phyloP scores from a whole-genome alignment of 768 basidiomycete genomes.

The Termitomyces sp. region DNA sequence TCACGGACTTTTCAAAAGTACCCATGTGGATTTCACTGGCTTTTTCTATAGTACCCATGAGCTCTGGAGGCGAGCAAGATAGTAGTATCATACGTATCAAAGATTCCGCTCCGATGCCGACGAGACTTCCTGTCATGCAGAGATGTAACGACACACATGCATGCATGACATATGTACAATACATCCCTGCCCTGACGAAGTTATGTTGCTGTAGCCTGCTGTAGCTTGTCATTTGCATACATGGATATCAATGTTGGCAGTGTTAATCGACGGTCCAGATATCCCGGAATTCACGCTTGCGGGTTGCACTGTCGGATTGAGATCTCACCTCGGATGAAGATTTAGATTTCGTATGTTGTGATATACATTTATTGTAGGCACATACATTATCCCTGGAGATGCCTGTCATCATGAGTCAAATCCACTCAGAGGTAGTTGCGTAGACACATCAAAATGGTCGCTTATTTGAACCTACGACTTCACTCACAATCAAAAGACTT shows the following conservation, averaged over 20 bases:
- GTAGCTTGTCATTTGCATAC: background rate
- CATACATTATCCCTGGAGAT: background rate
- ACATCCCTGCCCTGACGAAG: background rate
- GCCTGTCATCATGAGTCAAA: background rate
- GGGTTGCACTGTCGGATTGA: background rate
- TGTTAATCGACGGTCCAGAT: background rate
- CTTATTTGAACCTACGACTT: background rate
- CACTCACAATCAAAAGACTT: conserved; percentile 4
- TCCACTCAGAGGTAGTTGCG: background rate
- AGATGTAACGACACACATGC: background rate
- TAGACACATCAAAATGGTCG: background rate
- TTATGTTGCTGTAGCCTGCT: background rate
- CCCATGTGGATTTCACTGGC: background rate
- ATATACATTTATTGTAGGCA: background rate
- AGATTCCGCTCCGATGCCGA: background rate
- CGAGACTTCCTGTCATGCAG: background rate
- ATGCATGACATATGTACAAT: background rate
- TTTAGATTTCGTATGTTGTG: background rate
- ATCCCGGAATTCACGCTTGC: background rate
- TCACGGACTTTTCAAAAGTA: background rate
- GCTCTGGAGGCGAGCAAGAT: background rate
- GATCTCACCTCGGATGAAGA: background rate
- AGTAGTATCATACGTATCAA: background rate
- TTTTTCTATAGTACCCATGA: background rate
- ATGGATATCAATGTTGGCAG: background rate